Conservation (phyloP, 2,329 filamentous ascomycete genomes). For the Hymenoscyphus occultus region DNA sequence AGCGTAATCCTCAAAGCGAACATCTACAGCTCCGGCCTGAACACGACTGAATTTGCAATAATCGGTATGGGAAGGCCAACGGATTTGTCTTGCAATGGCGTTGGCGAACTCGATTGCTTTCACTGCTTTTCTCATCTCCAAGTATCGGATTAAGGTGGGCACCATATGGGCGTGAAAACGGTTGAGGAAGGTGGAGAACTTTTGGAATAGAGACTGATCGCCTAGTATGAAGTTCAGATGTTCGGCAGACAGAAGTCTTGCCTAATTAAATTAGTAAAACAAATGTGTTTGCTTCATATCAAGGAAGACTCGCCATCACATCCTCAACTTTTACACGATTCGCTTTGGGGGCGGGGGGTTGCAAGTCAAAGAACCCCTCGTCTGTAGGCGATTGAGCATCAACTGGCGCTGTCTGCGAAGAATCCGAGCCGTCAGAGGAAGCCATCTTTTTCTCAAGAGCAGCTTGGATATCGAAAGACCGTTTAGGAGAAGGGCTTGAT, state of each 20-base stretch:
- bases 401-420: not conserved
- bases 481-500: not conserved
- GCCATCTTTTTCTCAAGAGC: not conserved
- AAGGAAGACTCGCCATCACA: conserved; percentile 8
- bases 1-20: conserved; percentile 28
- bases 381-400: not conserved
- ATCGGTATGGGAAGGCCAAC: conserved; percentile 29
- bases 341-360: conserved; percentile 8
- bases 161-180: conserved; percentile 22
- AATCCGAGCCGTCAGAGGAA: not conserved
- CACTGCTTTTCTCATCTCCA: conserved; percentile 29
- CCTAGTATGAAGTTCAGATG: conserved; percentile 21
- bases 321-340: conserved; percentile 10
- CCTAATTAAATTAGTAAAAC: not conserved
- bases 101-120: conserved; percentile 30
- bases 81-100: conserved; percentile 25
- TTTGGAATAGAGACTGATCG: conserved; percentile 21
- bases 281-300: not conserved
- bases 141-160: conserved; percentile 23
- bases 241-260: conserved; percentile 10
- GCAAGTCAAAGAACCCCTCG: conserved; percentile 11
- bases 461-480: not conserved
- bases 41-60: conserved; percentile 26
- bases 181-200: conserved; percentile 27
- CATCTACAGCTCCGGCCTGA: conserved; percentile 23